These are phyloP conservation scores for Sparassis latifolia DNA, from an alignment of 1,284 basidiomycete species.

Conservation along the genomic window DNA sequence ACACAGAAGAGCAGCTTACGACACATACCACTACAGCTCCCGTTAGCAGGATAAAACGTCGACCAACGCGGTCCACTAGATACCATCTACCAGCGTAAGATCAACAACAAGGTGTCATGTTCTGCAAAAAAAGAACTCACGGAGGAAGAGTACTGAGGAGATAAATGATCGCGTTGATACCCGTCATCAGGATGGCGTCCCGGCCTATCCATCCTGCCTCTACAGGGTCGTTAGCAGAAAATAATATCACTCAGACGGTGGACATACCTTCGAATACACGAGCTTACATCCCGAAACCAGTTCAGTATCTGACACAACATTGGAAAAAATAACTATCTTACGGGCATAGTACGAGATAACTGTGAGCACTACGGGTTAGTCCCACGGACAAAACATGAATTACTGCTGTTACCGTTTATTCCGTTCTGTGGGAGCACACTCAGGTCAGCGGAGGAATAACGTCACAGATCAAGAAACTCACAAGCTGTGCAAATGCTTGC, in stretches of 20 bases:
- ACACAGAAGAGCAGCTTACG: not conserved
- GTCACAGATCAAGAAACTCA: conserved; percentile 32
- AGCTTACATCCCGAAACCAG: conserved; percentile 31
- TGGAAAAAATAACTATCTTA: conserved; percentile 31
- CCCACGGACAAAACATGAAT: not conserved
- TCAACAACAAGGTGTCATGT: conserved; percentile 4
- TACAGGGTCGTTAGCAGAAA: conserved; percentile 29
- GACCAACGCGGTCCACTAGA: conserved; percentile 89
- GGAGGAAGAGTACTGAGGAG: conserved; percentile 78
- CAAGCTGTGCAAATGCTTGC: conserved; percentile 93
- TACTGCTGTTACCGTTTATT: conserved; percentile 64
- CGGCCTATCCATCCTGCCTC: conserved; percentile 98
- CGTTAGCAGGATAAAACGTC: conserved; percentile 85
- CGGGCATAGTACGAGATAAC: conserved; percentile 95
- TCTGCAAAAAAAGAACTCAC: conserved; percentile 34
- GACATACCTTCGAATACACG: conserved; percentile 77
- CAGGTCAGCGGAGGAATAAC: not conserved
- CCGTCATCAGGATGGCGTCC: conserved; percentile 95
- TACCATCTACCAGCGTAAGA: conserved; percentile 68
- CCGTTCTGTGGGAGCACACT: conserved; percentile 54
- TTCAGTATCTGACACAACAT: conserved; percentile 6
- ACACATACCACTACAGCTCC: conserved; percentile 78
- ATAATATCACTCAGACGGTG: not conserved
- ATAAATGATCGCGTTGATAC: conserved; percentile 89
- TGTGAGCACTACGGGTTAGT: conserved; percentile 21